Evolutionary conservation across 2,329 filamentous ascomycete species (phyloP), one percentile per base, ranked within the genome.

Genomic region (Botryotinia narcissicola): DNA sequence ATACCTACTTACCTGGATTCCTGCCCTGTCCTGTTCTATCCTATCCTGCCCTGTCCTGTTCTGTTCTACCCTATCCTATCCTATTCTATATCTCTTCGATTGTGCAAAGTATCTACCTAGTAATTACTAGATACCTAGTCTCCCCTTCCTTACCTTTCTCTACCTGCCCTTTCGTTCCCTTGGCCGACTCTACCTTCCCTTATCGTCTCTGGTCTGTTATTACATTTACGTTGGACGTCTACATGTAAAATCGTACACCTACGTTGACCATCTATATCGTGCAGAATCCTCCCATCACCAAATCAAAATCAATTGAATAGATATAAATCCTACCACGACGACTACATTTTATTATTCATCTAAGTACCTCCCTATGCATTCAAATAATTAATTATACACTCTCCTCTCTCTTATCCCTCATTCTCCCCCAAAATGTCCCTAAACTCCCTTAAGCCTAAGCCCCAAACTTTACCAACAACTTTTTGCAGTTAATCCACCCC

Each of bases 401-500:
- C 51, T 29, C n/a, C 51, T 5, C 48, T n/a, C 25, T n/a, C 48
- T 16, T 7, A 1, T 22, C 48, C 22, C 22, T 22, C 46, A 4
- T 22, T 40, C 37, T 40, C 37, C 37, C 37, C 10, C 37, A 29
- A 8, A 18, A 40, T 4, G 59, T 61, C 59, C 59, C 59, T 61
- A 61, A 61, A 40, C 59, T 37, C 35, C 59, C 59, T 61, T 61
- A 4, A 61, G 59, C 35, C 59, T n/a, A 61, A 61, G 32, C 35
- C 32, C 59, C 59, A 61, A 61, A 61, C 59, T 61, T 16, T 61
- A 61, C 59, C 59, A 61, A n/a, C 59, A 61, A 18, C 51, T 57
- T 29, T n/a, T n/a, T 29, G 7, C 51, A 54, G 48, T 54, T 7
- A 18, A 66, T 66, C 37, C n/a, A 32, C 63, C 63, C 40, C 29